Conservation (phyloP, 257 asterid genomes). For the Ilex asprella region DNA sequence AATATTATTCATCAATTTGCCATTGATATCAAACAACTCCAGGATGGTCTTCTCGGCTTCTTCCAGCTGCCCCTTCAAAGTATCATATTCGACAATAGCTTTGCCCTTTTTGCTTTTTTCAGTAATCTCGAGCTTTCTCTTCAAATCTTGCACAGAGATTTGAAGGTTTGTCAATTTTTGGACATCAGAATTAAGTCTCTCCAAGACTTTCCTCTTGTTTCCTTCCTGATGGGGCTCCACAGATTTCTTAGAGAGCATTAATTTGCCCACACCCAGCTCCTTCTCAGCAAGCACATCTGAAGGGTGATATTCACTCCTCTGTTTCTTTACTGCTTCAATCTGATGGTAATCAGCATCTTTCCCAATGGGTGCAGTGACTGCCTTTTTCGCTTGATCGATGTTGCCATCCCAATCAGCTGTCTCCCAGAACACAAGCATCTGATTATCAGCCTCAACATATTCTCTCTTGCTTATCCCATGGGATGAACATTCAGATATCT, state of each 20-base stretch:
- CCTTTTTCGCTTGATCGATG: too few species aligned
- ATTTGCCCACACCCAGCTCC: constrained; percentile 49
- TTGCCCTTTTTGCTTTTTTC: constrained; percentile 78
- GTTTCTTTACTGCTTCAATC: not conserved
- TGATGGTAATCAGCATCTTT: constrained; percentile 1
- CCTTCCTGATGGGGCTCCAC: constrained; percentile 55
- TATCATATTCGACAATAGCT: constrained; percentile 67
- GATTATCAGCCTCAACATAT: not conserved
- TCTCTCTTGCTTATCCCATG: constrained; percentile 4
- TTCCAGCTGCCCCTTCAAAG: constrained; percentile 68
- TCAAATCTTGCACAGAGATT: constrained; percentile 72
- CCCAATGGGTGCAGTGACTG: too few species aligned
- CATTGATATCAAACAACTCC: constrained; percentile 68
- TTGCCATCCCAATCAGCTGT: too few species aligned
- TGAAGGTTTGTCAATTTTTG: constrained; percentile 85
- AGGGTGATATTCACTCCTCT: not conserved
- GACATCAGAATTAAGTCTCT: constrained; percentile 79
- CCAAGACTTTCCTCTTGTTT: constrained; percentile 62
- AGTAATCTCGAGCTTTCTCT: constrained; percentile 60
- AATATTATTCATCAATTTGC: constrained; percentile 51
- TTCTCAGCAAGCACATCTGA: constrained; percentile 34
- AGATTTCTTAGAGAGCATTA: constrained; percentile 51
- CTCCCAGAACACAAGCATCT: not conserved
- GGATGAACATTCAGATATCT: constrained; percentile 68
- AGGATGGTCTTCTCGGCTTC: constrained; percentile 65